Evolutionary conservation across 768 basidiomycete genomes (phyloP).

Genomic region (Lactarius hengduanensis): DNA sequence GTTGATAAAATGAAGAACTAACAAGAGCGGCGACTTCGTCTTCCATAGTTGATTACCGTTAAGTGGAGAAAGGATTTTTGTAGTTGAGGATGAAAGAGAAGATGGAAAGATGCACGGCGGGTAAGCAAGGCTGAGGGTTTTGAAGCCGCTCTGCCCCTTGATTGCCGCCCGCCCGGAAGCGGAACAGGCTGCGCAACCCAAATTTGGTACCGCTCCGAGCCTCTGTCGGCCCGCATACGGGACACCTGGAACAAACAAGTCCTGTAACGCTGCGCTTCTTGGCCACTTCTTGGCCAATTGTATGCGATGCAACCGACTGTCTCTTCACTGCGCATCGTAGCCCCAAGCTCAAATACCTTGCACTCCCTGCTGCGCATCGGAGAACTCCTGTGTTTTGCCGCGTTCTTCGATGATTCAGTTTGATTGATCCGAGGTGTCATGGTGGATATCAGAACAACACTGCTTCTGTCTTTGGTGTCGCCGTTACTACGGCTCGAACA

Average conservation of each 20-base stretch:
- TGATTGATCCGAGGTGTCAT: conserved; percentile 1
- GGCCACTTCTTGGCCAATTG: conserved; percentile 14
- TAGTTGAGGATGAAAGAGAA: not conserved
- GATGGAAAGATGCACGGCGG: not conserved
- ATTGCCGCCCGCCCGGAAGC: conserved; percentile 7
- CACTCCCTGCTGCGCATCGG: conserved; percentile 7
- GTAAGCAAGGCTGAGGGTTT: not conserved
- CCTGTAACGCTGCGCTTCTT: conserved; percentile 7
- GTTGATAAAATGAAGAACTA: conserved; percentile 28
- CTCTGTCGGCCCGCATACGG: not conserved
- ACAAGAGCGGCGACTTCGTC: conserved; percentile 63
- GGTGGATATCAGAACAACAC: not conserved
- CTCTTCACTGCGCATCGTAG: not conserved
- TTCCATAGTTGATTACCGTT: conserved; percentile 46
- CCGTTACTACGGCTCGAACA: not conserved
- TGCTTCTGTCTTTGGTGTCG: not conserved
- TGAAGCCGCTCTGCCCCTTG: not conserved
- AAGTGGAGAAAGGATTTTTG: conserved; percentile 8
- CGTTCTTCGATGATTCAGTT: not conserved
- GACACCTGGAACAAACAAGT: not conserved
- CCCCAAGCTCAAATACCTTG: not conserved
- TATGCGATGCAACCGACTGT: not conserved
- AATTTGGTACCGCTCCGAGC: conserved; percentile 3
- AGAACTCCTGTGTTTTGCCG: not conserved
- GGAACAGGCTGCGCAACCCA: not conserved